A percentile compares a stretch with the other conserved stretches of the same genome.
phyloP scores from a whole-genome alignment of 768 basidiomycete species.

The Termitomyces sp. region DNA sequence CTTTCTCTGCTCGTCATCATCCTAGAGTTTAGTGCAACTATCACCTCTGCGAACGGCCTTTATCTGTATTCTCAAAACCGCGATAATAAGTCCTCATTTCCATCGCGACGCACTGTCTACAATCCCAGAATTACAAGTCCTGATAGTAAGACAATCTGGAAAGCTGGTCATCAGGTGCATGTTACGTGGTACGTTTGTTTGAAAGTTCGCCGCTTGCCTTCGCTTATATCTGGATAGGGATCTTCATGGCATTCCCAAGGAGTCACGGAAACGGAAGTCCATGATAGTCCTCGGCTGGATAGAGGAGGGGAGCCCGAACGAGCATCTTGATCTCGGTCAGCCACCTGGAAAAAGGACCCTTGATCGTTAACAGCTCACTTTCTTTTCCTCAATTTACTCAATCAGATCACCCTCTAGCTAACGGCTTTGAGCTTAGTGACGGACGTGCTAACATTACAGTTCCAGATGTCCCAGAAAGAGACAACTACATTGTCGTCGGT shows the following conservation, averaged over 20 bases:
- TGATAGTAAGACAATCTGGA: constrained; percentile 31
- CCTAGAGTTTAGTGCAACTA: constrained; percentile 16
- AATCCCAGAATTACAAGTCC: constrained; percentile 38
- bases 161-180: constrained; percentile 23
- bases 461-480: constrained; percentile 28
- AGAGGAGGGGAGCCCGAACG: constrained; percentile 28
- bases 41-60: constrained; percentile 17
- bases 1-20: constrained; percentile 16
- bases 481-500: constrained; percentile 48
- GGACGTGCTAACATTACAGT: constrained; percentile 37
- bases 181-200: constrained; percentile 38
- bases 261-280: constrained; percentile 31
- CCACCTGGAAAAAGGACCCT: background rate
- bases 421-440: constrained; percentile 34
- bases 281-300: constrained; percentile 40
- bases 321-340: constrained; percentile 43
- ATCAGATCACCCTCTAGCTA: constrained; percentile 45
- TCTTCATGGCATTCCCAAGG: constrained; percentile 24
- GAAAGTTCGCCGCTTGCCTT: constrained; percentile 9
- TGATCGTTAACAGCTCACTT: constrained; percentile 1
- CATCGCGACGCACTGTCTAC: constrained; percentile 27
- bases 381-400: background rate
- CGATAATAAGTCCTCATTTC: background rate
- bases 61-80: constrained; percentile 24
- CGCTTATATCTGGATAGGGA: constrained; percentile 28